phyloP scores from a whole-genome alignment of 2,329 filamentous ascomycete species.

The Penicillium sp. region DNA sequence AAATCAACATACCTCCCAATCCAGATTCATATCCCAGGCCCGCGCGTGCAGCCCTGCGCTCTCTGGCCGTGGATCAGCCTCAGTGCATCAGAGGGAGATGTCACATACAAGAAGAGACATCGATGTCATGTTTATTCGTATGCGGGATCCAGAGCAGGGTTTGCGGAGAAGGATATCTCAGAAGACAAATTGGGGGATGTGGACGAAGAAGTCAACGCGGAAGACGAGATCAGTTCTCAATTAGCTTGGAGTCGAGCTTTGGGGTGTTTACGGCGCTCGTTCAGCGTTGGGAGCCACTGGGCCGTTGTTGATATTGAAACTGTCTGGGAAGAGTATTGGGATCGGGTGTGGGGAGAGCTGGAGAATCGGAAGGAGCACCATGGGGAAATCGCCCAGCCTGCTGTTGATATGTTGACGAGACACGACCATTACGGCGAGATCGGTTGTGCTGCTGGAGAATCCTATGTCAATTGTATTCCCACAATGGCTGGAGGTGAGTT shows the following conservation, averaged over 20 bases:
- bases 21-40: constrained; percentile 58
- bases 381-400: constrained; percentile 15
- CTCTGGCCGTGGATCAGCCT: constrained; percentile 26
- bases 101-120: constrained; percentile 33
- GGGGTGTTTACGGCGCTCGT: constrained; percentile 59
- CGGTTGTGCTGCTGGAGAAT: constrained; percentile 13
- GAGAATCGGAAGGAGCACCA: constrained; percentile 19
- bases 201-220: not conserved
- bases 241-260: constrained; percentile 68
- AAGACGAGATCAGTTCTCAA: constrained; percentile 53
- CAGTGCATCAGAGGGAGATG: constrained; percentile 26
- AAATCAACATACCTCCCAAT: constrained; percentile 44
- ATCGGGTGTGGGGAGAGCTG: constrained; percentile 23
- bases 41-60: constrained; percentile 9
- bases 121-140: constrained; percentile 52
- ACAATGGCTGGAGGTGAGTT: constrained; percentile 40
- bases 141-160: constrained; percentile 59
- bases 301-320: constrained; percentile 38
- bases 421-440: constrained; percentile 6
- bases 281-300: constrained; percentile 45
- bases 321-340: constrained; percentile 43
- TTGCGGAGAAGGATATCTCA: constrained; percentile 66
- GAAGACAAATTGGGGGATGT: constrained; percentile 51
- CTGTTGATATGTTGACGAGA: constrained; percentile 5
- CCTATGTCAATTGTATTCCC: constrained; percentile 37